Base-by-base conservation (phyloP, 768 basidiomycete species). In the Lactarius evosmus region DNA sequence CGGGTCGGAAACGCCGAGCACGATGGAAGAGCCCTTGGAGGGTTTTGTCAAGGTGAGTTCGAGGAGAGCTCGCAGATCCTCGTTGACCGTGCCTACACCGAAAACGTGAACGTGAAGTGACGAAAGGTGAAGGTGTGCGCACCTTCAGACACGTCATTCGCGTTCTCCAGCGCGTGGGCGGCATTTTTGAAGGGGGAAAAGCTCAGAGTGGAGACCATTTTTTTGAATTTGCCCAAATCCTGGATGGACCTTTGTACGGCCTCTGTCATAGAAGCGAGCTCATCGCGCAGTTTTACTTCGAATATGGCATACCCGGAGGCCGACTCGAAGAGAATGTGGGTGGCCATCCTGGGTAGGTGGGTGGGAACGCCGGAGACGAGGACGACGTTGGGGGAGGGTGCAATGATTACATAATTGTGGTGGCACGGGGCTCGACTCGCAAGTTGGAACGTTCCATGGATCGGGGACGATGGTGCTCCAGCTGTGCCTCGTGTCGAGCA, bases 121-220 rank as follows among this genome's bases (percentile, higher is more conserved):
- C 22, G n/a, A 63, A 25, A 4, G 36, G 12, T 4, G 34, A 40
- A 77, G n/a, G n/a, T 49, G 4, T 49, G 11, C 84, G 33, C 65
- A 94, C 96, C 94, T 81, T 98, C 95, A 11, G 95, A 97, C 17
- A 98, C 76, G 76, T 98, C 96, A 73, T 98, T 98, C 57, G 89
- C 88, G 70, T 97, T 98, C 78, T 98, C 94, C 69, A 98, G 80
- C 36, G 95, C 95, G 73, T 95, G 88, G 0, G 92, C 94, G 27
- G 95, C 93, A 64, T 80, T 94, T 75, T 92, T 93, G 82, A 96
- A 98, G 0, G 96, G 95, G 60, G 88, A 83, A 79, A 98, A 98
- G 74, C 91, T 94, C 75, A 89, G 74, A 72, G 98, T 78, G 70
- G 87, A 81, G 66, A 97, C 92, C 90, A 96, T 94, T 80, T 93